Conservation (phyloP, 2,329 filamentous ascomycete species). For the Penicillium vulpinum region DNA sequence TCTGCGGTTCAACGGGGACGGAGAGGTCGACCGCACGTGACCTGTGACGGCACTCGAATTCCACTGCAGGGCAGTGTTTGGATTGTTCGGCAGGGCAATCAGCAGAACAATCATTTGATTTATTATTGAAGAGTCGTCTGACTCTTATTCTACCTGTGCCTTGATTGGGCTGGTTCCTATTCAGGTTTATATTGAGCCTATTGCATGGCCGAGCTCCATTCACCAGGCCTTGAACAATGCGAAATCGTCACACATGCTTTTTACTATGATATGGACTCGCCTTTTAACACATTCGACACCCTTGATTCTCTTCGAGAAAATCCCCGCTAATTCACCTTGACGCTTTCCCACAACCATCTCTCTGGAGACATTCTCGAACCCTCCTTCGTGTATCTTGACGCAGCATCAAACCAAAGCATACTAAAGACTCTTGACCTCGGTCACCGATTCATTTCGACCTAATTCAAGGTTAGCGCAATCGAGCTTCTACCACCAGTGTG, state of each 20-base stretch:
- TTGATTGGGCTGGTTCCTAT: constrained; percentile 6
- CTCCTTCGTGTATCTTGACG: neutral
- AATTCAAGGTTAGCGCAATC: neutral
- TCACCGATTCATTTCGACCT: neutral
- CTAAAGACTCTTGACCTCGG: neutral
- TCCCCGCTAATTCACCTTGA: neutral
- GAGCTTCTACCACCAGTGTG: neutral
- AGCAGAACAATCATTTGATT: constrained; percentile 1
- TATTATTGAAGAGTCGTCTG: neutral
- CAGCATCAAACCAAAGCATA: neutral
- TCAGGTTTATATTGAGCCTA: neutral
- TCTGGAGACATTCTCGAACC: neutral
- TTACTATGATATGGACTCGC: constrained; percentile 1
- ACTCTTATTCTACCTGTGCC: neutral
- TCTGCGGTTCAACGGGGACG: constrained; percentile 8
- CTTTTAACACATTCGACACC: neutral
- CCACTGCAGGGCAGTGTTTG: constrained; percentile 1
- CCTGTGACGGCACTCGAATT: constrained; percentile 9
- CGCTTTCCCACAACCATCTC: neutral
- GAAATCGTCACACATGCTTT: constrained; percentile 7
- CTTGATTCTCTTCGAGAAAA: neutral
- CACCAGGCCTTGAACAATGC: constrained; percentile 2
- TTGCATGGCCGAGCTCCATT: neutral
- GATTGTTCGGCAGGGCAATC: neutral
- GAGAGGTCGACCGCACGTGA: constrained; percentile 7